Evolutionary conservation across 805 yeast species (phyloP).

Genomic region (Zygotorulaspora danielsina): DNA sequence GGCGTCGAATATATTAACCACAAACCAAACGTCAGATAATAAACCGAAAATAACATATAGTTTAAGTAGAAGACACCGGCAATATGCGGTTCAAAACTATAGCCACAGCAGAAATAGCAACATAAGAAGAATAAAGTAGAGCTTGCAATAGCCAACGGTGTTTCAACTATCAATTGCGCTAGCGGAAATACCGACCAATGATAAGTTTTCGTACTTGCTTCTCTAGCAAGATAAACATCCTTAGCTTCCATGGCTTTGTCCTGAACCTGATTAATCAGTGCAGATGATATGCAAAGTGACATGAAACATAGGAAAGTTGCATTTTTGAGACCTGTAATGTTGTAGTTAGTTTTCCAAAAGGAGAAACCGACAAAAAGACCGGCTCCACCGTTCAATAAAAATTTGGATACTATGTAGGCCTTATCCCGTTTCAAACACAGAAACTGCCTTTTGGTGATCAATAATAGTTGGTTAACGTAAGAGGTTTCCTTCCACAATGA

Average conservation of each 20-base stretch:
- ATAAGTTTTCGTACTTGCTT: slow-evolving; percentile 65
- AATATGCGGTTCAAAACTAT: slow-evolving; percentile 39
- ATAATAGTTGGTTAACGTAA: slow-evolving; percentile 42
- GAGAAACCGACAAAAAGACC: slow-evolving; percentile 73
- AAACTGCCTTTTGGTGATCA: slow-evolving; percentile 42
- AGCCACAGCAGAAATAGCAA: slow-evolving; percentile 48
- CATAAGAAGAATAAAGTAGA: slow-evolving; percentile 51
- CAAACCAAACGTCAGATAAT: slow-evolving; percentile 45
- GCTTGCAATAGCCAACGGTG: slow-evolving; percentile 53
- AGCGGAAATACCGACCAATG: slow-evolving; percentile 63
- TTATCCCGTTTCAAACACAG: slow-evolving; percentile 57
- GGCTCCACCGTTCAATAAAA: slow-evolving; percentile 46
- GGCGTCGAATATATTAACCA: slow-evolving; percentile 56
- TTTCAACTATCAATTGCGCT: slow-evolving; percentile 52
- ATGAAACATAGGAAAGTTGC: slow-evolving; percentile 59
- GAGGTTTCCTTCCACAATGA: slow-evolving; percentile 36
- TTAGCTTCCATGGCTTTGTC: slow-evolving; percentile 55
- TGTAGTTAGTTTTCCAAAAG: slow-evolving; percentile 55
- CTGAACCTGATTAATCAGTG: slow-evolving; percentile 62
- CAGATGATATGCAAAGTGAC: slow-evolving; percentile 54
- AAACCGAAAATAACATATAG: slow-evolving; percentile 41
- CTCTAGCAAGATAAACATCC: slow-evolving; percentile 67
- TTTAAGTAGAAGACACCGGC: slow-evolving; percentile 50
- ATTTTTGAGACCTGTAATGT: slow-evolving; percentile 56
- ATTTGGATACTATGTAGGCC: slow-evolving; percentile 57